Conservation (phyloP, 306 rosid genomes). For the Geum urbanum region DNA sequence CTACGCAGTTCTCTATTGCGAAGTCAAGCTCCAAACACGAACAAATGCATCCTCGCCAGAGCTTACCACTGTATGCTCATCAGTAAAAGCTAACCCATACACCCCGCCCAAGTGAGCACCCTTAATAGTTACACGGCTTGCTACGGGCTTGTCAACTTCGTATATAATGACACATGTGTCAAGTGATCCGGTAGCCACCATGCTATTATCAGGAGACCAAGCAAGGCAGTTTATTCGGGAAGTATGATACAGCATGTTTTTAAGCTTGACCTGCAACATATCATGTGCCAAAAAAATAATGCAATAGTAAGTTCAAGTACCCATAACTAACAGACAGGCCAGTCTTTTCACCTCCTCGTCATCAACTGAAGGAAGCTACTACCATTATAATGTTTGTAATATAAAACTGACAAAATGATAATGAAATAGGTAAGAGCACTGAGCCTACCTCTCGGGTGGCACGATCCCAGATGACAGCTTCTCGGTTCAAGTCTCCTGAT, state of each 20-base stretch:
- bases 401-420: background rate
- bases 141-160: conserved; percentile 79
- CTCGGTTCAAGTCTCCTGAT: conserved; percentile 93
- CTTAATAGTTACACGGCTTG: conserved; percentile 71
- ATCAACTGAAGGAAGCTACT: background rate
- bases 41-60: conserved; percentile 98
- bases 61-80: conserved; percentile 68
- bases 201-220: conserved; percentile 83
- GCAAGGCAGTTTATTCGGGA: conserved; percentile 94
- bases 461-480: conserved; percentile 86
- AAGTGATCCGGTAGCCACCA: conserved; percentile 90
- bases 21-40: conserved; percentile 78
- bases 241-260: conserved; percentile 88
- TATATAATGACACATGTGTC: conserved; percentile 76
- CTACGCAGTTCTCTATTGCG: conserved; percentile 41
- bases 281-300: conserved; percentile 12
- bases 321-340: background rate
- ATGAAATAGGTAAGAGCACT: background rate
- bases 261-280: conserved; percentile 73
- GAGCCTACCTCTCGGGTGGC: conserved; percentile 60
- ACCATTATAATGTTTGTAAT: background rate
- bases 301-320: background rate
- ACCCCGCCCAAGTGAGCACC: conserved; percentile 96
- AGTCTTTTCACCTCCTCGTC: background rate
- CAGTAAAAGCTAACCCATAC: conserved; percentile 82